These are phyloP conservation scores for Taiozyma sp. DNA, from an alignment of 1,139 yeast genomes.

Conservation along the genomic window DNA sequence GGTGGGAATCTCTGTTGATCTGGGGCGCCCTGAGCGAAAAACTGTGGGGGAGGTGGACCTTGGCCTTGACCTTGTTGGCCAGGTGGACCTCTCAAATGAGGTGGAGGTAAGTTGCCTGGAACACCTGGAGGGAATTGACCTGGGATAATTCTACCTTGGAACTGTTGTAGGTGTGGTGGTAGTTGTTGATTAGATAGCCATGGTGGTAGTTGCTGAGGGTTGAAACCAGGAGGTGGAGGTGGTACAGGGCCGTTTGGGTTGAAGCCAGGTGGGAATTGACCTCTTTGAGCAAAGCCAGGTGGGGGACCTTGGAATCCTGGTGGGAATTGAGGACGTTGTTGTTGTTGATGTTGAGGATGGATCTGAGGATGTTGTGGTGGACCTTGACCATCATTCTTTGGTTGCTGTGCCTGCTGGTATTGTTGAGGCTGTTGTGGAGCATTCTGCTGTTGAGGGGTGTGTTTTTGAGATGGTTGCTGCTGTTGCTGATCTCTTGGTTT, in stretches of 20 bases:
- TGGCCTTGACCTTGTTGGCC: conserved; percentile 3
- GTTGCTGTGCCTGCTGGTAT: conserved; percentile 17
- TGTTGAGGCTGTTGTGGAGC: conserved; percentile 13
- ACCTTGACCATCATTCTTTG: conserved; percentile 13
- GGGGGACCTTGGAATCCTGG: conserved; percentile 24
- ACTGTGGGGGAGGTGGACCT: conserved; percentile 15
- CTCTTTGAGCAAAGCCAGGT: conserved; percentile 17
- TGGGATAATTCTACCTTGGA: background rate
- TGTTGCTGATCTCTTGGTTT: conserved; percentile 19
- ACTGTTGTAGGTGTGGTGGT: conserved; percentile 13
- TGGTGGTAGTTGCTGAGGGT: conserved; percentile 15
- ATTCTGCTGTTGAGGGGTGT: conserved; percentile 15
- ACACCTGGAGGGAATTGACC: conserved; percentile 17
- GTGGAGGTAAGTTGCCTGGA: conserved; percentile 13
- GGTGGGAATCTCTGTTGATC: conserved; percentile 20
- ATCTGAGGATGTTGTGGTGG: conserved; percentile 14
- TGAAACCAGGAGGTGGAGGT: conserved; percentile 1
- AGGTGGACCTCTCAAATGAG: conserved; percentile 7
- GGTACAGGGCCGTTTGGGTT: conserved; percentile 10
- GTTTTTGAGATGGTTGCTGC: conserved; percentile 12
- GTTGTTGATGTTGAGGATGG: conserved; percentile 17
- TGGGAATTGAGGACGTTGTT: conserved; percentile 16
- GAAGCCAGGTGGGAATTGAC: conserved; percentile 18
- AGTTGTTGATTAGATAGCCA: conserved; percentile 15
- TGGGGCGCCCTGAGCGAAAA: conserved; percentile 10